phyloP scores from a whole-genome alignment of 1,284 basidiomycete species.

The Fomitiporia mediterranea region DNA sequence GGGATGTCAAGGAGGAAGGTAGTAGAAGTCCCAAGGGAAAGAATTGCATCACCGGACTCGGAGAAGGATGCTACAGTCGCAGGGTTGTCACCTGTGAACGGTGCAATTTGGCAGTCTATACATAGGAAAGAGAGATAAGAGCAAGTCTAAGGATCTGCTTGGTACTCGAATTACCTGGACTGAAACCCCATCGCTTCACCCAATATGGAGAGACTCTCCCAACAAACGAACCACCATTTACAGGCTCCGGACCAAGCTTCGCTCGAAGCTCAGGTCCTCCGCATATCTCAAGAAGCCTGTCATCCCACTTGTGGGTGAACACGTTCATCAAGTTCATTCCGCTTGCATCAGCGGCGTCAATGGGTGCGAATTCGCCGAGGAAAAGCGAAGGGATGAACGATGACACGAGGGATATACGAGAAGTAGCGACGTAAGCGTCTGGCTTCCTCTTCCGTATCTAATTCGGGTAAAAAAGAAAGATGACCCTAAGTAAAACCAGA shows the following conservation, averaged over 20 bases:
- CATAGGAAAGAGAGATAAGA: not conserved
- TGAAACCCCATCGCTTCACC: slow-evolving; percentile 73
- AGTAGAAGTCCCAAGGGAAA: slow-evolving; percentile 90
- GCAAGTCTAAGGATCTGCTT: not conserved
- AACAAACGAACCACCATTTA: slow-evolving; percentile 60
- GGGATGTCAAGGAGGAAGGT: slow-evolving; percentile 80
- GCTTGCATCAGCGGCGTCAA: slow-evolving; percentile 80
- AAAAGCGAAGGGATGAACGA: slow-evolving; percentile 83
- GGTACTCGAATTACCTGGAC: slow-evolving; percentile 46
- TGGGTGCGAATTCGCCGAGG: slow-evolving; percentile 59
- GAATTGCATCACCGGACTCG: slow-evolving; percentile 78
- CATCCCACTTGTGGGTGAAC: slow-evolving; percentile 65
- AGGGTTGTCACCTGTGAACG: slow-evolving; percentile 91
- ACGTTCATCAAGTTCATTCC: slow-evolving; percentile 89
- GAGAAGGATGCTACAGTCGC: slow-evolving; percentile 81
- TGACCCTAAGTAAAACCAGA: not conserved
- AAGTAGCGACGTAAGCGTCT: slow-evolving; percentile 60
- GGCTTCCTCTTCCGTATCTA: slow-evolving; percentile 59
- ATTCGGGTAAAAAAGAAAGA: not conserved
- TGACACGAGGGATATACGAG: slow-evolving; percentile 76
- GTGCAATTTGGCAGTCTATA: slow-evolving; percentile 75
- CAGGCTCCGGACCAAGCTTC: slow-evolving; percentile 81
- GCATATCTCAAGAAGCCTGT: slow-evolving; percentile 53
- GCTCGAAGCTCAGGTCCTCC: slow-evolving; percentile 60
- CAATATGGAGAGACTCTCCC: slow-evolving; percentile 72